Evolutionary conservation across 2,329 filamentous ascomycete species (phyloP).

Genomic region (Stagonosporopsis tanaceti): DNA sequence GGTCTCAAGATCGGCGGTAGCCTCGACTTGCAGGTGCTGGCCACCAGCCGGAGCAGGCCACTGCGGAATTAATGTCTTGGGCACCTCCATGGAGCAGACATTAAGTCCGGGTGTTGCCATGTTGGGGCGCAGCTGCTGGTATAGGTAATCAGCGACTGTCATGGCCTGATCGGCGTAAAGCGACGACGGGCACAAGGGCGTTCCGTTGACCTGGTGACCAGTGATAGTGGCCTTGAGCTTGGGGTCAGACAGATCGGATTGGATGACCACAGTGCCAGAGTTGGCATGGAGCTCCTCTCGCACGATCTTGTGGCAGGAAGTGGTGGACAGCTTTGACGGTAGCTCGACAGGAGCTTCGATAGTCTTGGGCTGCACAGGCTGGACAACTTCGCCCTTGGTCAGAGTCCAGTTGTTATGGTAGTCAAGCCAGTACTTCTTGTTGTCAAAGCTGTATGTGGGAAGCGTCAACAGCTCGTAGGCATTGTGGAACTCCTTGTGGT

Average conservation of each 20-base stretch:
- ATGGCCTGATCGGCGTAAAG: constrained; percentile 71
- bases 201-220: constrained; percentile 74
- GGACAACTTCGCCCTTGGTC: constrained; percentile 68
- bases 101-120: constrained; percentile 67
- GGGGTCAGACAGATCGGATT: constrained; percentile 70
- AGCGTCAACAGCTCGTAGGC: constrained; percentile 69
- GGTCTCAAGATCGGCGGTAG: constrained; percentile 65
- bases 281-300: constrained; percentile 69
- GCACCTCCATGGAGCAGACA: constrained; percentile 72
- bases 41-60: constrained; percentile 57
- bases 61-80: constrained; percentile 72
- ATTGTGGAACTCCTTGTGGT: constrained; percentile 67
- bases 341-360: constrained; percentile 50
- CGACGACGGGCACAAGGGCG: constrained; percentile 70
- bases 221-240: constrained; percentile 68
- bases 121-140: constrained; percentile 68
- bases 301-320: constrained; percentile 70
- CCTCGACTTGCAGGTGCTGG: constrained; percentile 69
- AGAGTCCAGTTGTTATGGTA: constrained; percentile 76
- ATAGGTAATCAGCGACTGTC: constrained; percentile 72
- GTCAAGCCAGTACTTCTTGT: constrained; percentile 76
- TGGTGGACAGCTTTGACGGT: constrained; percentile 66
- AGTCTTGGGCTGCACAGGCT: constrained; percentile 50
- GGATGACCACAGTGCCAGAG: constrained; percentile 66
- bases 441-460: constrained; percentile 72